phyloP scores from a whole-genome alignment of 371 early-diverging fungal genomes.

The Paraphysoderma sedebokerense region DNA sequence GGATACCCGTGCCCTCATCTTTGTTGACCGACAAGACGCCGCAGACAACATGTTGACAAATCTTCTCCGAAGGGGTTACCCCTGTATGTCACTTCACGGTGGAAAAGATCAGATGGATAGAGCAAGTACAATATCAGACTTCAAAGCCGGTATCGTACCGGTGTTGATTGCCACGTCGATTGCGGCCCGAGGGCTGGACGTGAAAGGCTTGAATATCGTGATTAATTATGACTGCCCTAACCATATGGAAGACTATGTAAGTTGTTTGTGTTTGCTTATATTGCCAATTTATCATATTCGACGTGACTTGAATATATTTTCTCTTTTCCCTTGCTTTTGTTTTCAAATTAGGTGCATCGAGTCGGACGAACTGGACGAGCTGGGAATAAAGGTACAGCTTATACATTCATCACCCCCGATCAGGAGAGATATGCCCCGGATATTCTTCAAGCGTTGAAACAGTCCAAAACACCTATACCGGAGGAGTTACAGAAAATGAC shows the following conservation, averaged over 20 bases:
- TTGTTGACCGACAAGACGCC: conserved; percentile 90
- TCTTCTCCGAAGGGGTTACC: conserved; percentile 70
- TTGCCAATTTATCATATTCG: not conserved
- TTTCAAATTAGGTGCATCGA: conserved; percentile 87
- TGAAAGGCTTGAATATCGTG: conserved; percentile 86
- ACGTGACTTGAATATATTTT: too few relatives aligned
- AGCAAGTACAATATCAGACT: conserved; percentile 79
- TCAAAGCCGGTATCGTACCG: conserved; percentile 71
- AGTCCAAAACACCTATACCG: conserved; percentile 54
- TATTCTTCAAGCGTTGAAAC: conserved; percentile 74
- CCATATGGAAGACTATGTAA: conserved; percentile 94
- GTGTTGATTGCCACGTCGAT: conserved; percentile 98
- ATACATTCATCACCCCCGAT: conserved; percentile 84
- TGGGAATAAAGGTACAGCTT: conserved; percentile 90
- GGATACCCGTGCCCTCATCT: conserved; percentile 59
- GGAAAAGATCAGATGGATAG: conserved; percentile 95
- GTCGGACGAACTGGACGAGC: conserved; percentile 98
- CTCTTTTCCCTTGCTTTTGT: not conserved
- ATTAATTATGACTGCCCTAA: conserved; percentile 98
- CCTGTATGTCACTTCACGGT: conserved; percentile 86
- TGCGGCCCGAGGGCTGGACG: conserved; percentile 98
- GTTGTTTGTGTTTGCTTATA: not conserved
- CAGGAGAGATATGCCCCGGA: conserved; percentile 88
- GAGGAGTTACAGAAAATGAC: conserved; percentile 56
- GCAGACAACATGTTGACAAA: conserved; percentile 78